Evolutionary conservation across 441 rosid species (phyloP).

Genomic region (Theobroma grandiflorum): DNA sequence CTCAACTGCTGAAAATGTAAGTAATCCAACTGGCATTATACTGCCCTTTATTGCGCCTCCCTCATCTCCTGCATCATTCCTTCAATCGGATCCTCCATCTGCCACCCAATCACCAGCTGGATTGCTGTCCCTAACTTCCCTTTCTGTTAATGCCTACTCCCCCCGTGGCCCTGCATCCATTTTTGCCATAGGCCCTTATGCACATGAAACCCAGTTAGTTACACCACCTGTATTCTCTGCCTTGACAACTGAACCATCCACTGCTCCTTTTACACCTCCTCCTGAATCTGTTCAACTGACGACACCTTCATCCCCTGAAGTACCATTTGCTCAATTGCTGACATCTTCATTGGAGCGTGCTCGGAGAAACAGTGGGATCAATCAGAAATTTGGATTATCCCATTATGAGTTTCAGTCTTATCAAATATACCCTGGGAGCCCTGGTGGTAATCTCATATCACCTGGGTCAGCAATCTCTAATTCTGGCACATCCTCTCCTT

Average conservation of each 20-base stretch:
- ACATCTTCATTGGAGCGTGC: constrained; percentile 93
- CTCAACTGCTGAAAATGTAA: constrained; percentile 49
- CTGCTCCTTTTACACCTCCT: constrained; percentile 95
- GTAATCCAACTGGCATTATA: constrained; percentile 57
- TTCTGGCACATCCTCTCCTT: constrained; percentile 96
- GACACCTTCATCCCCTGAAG: constrained; percentile 97
- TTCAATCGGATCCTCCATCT: constrained; percentile 90
- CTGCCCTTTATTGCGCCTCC: constrained; percentile 96
- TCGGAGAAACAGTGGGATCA: constrained; percentile 65
- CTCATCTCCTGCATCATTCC: constrained; percentile 94
- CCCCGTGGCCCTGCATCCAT: constrained; percentile 76
- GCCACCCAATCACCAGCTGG: constrained; percentile 83
- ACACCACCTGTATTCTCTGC: constrained; percentile 98
- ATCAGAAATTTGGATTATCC: constrained; percentile 71
- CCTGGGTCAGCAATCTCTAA: constrained; percentile 86
- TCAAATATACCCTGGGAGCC: constrained; percentile 81
- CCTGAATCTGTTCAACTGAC: constrained; percentile 83
- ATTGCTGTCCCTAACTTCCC: constrained; percentile 60
- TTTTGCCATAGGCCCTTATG: constrained; percentile 88
- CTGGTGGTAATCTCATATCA: constrained; percentile 80
- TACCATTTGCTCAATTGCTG: constrained; percentile 91
- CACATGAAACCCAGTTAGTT: constrained; percentile 92
- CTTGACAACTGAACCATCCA: constrained; percentile 87
- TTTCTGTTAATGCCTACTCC: constrained; percentile 65
- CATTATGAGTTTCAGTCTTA: constrained; percentile 80